Percentiles rank a stretch among this genome's conserved stretches.
Evolutionary conservation across 2,329 filamentous ascomycete genomes (phyloP).

Genomic region (Aspergillus terreus): DNA sequence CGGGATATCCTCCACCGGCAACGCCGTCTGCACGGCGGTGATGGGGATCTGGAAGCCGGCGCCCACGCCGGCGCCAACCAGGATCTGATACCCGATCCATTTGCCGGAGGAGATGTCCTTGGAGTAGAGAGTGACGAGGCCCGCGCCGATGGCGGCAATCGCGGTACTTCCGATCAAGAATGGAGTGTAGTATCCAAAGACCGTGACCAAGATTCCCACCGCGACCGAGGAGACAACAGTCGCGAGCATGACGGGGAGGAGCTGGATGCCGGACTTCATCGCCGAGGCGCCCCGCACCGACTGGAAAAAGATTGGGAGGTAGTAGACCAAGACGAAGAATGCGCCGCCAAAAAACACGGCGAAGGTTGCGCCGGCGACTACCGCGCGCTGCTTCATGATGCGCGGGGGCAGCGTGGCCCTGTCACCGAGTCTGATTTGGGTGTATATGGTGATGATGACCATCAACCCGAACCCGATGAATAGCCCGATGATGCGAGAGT

Average conservation of each 20-base stretch:
- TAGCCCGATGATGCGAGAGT: conserved; percentile 19
- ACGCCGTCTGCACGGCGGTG: conserved; percentile 34
- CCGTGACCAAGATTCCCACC: conserved; percentile 29
- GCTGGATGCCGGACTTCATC: conserved; percentile 44
- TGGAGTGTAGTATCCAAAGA: conserved; percentile 39
- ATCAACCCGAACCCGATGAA: conserved; percentile 24
- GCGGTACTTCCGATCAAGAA: conserved; percentile 36
- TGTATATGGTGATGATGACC: conserved; percentile 41
- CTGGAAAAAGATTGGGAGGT: conserved; percentile 48
- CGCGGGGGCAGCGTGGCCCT: conserved; percentile 49
- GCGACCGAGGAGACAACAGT: conserved; percentile 33
- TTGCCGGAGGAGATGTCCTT: conserved; percentile 26
- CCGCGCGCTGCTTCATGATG: conserved; percentile 46
- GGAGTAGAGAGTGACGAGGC: conserved; percentile 38
- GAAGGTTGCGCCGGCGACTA: conserved; percentile 30
- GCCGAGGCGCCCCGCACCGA: conserved; percentile 42
- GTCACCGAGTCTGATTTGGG: conserved; percentile 46
- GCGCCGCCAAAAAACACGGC: conserved; percentile 34
- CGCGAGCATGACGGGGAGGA: conserved; percentile 37
- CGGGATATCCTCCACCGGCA: conserved; percentile 30
- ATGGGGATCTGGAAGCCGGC: conserved; percentile 35
- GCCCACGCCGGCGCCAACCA: conserved; percentile 34
- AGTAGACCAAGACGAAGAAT: conserved; percentile 41
- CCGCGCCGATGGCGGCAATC: conserved; percentile 37
- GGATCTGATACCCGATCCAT: conserved; percentile 40